Percentiles rank a stretch among this genome's conserved stretches.
Evolutionary conservation across 1,284 basidiomycete species (phyloP).

Genomic region (Austroboletus niveus): DNA sequence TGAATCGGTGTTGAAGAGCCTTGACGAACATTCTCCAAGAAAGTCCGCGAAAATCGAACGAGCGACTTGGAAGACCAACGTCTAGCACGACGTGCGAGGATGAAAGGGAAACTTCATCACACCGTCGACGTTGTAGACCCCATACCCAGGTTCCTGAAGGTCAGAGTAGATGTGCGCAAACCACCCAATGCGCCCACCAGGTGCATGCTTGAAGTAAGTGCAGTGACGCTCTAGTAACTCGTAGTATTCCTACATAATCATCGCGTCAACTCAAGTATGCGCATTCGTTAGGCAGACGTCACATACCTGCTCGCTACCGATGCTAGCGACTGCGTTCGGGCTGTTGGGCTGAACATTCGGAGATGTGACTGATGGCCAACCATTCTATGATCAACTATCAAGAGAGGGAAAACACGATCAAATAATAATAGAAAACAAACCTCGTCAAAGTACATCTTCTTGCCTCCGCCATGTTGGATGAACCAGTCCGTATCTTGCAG

Average conservation of each 20-base stretch:
- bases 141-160: constrained; percentile 63
- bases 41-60: no score
- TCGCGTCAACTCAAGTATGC: constrained; percentile 16
- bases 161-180: constrained; percentile 78
- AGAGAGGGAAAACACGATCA: neutral
- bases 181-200: constrained; percentile 68
- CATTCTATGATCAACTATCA: constrained; percentile 46
- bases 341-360: constrained; percentile 58
- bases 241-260: constrained; percentile 44
- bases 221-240: constrained; percentile 62
- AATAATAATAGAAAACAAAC: constrained; percentile 31
- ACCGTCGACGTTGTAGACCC: constrained; percentile 51
- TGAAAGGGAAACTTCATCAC: constrained; percentile 56
- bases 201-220: constrained; percentile 52
- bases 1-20: no score
- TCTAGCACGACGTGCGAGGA: constrained; percentile 47
- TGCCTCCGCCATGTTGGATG: constrained; percentile 52
- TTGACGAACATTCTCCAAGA: no score
- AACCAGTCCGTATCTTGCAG: constrained; percentile 61
- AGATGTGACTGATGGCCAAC: constrained; percentile 68
- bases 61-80: no score
- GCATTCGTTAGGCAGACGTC: neutral
- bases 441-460: constrained; percentile 73
- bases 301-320: constrained; percentile 55
- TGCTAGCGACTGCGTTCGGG: constrained; percentile 48